Evolutionary conservation across 495 filamentous ascomycete species (phyloP).

Genomic region (Neurospora sublineolata): DNA sequence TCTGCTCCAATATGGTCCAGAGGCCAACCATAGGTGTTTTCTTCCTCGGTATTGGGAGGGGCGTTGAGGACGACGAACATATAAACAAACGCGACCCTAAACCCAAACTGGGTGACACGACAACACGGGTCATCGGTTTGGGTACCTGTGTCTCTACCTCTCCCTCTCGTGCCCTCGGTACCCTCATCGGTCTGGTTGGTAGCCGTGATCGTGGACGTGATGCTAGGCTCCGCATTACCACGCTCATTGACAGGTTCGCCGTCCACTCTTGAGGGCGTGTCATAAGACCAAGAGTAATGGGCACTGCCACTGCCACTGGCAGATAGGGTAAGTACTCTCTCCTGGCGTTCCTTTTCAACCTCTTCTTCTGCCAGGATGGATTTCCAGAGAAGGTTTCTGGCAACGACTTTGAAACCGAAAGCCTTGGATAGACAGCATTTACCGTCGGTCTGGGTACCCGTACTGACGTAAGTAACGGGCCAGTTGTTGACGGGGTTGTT

Average conservation of each 20-base stretch:
- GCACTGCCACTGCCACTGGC: not conserved
- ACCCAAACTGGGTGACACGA: not conserved
- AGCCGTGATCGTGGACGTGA: not conserved
- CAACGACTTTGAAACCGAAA: not conserved
- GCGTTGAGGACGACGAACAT: not conserved
- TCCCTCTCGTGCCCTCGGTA: not conserved
- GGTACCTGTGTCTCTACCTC: not conserved
- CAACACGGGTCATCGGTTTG: not conserved
- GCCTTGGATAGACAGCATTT: not conserved
- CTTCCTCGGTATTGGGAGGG: not conserved
- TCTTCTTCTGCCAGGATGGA: not conserved
- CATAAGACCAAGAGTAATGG: not conserved
- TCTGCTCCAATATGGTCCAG: not conserved
- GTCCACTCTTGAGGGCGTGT: not conserved
- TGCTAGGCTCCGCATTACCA: not conserved
- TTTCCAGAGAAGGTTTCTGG: not conserved
- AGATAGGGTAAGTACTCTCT: not conserved
- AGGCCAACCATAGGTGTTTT: not conserved
- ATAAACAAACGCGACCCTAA: not conserved
- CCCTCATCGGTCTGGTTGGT: not conserved
- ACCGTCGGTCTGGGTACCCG: not conserved
- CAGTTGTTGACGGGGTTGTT: not conserved
- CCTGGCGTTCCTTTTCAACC: not conserved
- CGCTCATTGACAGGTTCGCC: too few species aligned
- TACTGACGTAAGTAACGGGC: not conserved